Conservation (phyloP, 371 early-diverging fungal genomes). For the Mucor mucedo region DNA sequence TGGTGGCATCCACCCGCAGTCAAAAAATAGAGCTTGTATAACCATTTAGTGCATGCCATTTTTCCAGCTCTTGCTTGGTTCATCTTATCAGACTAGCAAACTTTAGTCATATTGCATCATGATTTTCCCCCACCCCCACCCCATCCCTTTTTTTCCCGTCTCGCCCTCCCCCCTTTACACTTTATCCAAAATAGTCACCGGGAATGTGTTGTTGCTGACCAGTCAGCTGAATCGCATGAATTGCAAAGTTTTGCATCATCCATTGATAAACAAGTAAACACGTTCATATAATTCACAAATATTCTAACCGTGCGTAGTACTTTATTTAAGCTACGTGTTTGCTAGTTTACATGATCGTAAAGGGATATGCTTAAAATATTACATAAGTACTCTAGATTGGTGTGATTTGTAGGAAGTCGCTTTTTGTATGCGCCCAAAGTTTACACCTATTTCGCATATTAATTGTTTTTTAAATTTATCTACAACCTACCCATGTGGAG, state of each 20-base stretch:
- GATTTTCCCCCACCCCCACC: not conserved
- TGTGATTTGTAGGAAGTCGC: too few relatives aligned
- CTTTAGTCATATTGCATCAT: not conserved
- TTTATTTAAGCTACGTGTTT: too few relatives aligned
- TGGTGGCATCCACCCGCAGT: conserved; percentile 48
- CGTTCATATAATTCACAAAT: conserved; percentile 64
- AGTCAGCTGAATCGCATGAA: conserved; percentile 50
- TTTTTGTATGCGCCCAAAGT: too few relatives aligned
- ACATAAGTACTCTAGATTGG: conserved; percentile 21
- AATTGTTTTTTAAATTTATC: too few relatives aligned
- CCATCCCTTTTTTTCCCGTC: not conserved
- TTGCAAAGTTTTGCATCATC: conserved; percentile 59
- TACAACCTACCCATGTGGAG: too few relatives aligned
- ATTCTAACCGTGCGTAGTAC: conserved; percentile 60
- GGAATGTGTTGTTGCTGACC: conserved; percentile 49
- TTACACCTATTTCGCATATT: too few relatives aligned
- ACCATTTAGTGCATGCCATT: conserved; percentile 66
- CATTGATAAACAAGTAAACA: conserved; percentile 69
- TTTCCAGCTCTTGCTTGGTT: conserved; percentile 76
- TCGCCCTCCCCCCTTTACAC: conserved; percentile 74
- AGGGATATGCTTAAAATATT: conserved; percentile 57
- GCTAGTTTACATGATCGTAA: conserved; percentile 53
- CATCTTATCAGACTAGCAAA: conserved; percentile 72
- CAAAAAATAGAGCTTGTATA: conserved; percentile 61
- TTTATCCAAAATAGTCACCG: conserved; percentile 53